Evolutionary conservation across 805 yeast genomes (phyloP), one percentile per base, ranked within the genome.

Genomic region (Gaillardinia entomophila): DNA sequence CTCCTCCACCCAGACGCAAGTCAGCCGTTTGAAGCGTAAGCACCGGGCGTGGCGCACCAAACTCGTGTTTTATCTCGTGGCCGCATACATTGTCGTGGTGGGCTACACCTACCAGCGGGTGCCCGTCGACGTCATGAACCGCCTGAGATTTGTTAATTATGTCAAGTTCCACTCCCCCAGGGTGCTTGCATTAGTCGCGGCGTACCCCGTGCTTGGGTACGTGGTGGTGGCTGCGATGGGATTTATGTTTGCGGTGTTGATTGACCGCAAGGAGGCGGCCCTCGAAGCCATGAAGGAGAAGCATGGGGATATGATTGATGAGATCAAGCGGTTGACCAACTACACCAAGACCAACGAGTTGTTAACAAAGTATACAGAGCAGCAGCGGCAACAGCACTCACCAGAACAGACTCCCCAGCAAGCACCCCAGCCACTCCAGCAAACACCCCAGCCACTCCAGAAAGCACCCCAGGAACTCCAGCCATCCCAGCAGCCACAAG

Each of bases 281-380:
- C 45, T 62, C 38, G 38, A 32, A 19, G 25, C 34, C 26, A 53
- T 78, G 32, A 56, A 60, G 35, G 62, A 61, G 16, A 53, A 64
- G 29, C 86, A 79, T 38, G 60, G 62, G 34, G 55, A 56, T 16
- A 77, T 78, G 49, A 68, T 83, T 30, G 82, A 79, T 15, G 83
- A 78, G 39, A 62, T 83, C 55, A 84, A 84, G 55, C 65, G 71
- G 35, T 68, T 75, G 48, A 83, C 95, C 12, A 82, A 84, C 42
- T 90, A 77, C 54, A 73, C 82, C 46, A 70, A 79, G 11, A 84
- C 96, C 1, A 79, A 77, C 54, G 77, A 82, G n/a, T 66, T 89
- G 28, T 60, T 89, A 27, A 73, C 71, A 32, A 68, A 88, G 46
- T 88, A 53, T 31, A 66, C 48, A 19, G 41, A 41, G 25, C 25